A percentile compares a stretch with the other conserved stretches of the same genome.
Evolutionary conservation across 2,329 filamentous ascomycete species (phyloP).

Genomic region (Xylariaceae sp.): DNA sequence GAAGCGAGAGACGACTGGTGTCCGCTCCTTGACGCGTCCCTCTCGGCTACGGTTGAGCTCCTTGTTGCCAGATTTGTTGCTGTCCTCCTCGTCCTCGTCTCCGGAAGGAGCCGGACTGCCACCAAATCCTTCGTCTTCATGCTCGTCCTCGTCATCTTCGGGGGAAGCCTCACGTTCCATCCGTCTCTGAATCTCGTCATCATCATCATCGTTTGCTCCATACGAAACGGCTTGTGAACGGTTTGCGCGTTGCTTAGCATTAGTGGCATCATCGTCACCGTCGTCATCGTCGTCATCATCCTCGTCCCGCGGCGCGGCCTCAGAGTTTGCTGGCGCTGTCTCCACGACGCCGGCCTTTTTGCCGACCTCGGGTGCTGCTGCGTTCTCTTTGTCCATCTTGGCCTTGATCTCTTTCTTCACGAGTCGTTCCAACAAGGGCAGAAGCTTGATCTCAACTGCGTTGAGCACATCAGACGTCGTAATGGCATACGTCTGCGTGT

Average conservation of each 20-base stretch:
- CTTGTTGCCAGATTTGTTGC: constrained; percentile 26
- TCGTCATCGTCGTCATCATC: constrained; percentile 66
- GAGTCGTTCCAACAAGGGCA: constrained; percentile 64
- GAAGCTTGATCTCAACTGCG: constrained; percentile 74
- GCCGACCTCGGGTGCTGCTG: constrained; percentile 70
- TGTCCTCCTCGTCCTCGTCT: constrained; percentile 39
- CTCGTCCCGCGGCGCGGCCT: constrained; percentile 40
- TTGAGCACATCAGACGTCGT: constrained; percentile 68
- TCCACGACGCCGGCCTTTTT: constrained; percentile 50
- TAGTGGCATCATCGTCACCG: constrained; percentile 72
- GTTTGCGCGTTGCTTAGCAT: constrained; percentile 69
- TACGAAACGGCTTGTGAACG: constrained; percentile 80
- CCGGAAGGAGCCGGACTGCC: constrained; percentile 41
- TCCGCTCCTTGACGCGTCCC: constrained; percentile 58
- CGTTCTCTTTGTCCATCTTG: constrained; percentile 59
- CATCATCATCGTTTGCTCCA: constrained; percentile 87
- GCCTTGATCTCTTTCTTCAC: constrained; percentile 79
- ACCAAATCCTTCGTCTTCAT: constrained; percentile 49
- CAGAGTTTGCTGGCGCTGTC: constrained; percentile 39
- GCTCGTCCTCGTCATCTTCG: constrained; percentile 55
- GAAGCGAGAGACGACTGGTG: constrained; percentile 67
- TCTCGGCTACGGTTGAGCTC: constrained; percentile 46
- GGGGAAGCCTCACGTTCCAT: constrained; percentile 54
- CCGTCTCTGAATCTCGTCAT: constrained; percentile 65
- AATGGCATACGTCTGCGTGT: constrained; percentile 81